Percentiles rank a stretch among this genome's conserved stretches.
These are phyloP conservation scores for Laguncularia racemosa DNA, from an alignment of 345 rosid genomes.

Conservation along the genomic window DNA sequence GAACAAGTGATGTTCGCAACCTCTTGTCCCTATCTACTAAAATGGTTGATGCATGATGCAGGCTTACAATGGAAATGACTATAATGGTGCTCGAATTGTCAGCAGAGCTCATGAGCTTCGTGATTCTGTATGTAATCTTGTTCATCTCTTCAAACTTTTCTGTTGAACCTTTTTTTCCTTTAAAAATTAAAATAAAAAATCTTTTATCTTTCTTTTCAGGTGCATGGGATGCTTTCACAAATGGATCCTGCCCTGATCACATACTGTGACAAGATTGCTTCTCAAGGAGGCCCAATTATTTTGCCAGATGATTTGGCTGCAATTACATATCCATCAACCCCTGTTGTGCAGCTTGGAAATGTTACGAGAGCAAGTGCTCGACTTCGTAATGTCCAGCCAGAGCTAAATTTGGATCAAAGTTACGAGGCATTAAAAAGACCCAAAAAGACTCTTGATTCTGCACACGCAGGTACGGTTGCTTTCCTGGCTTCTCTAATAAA, in stretches of 20 bases:
- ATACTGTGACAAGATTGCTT: slow-evolving; percentile 81
- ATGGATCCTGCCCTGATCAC: slow-evolving; percentile 91
- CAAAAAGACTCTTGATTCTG: slow-evolving; percentile 51
- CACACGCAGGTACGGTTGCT: slow-evolving; percentile 43
- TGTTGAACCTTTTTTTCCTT: not conserved
- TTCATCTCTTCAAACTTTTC: not conserved
- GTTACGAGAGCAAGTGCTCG: slow-evolving; percentile 89
- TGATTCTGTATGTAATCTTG: slow-evolving; percentile 57
- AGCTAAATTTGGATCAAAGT: slow-evolving; percentile 64
- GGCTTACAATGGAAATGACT: slow-evolving; percentile 94
- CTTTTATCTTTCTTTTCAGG: slow-evolving; percentile 34
- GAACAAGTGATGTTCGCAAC: not conserved
- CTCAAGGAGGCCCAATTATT: slow-evolving; percentile 76
- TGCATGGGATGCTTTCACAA: slow-evolving; percentile 96
- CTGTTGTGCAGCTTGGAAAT: slow-evolving; percentile 74
- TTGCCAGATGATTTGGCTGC: slow-evolving; percentile 71
- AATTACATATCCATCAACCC: slow-evolving; percentile 51
- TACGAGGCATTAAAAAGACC: slow-evolving; percentile 70
- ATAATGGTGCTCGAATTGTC: slow-evolving; percentile 88
- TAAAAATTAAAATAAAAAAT: not conserved
- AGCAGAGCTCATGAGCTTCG: slow-evolving; percentile 94
- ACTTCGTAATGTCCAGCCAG: slow-evolving; percentile 87
- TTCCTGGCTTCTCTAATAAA: not conserved
- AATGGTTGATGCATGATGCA: slow-evolving; percentile 20
- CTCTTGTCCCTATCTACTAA: slow-evolving; percentile 1